Percentiles rank a stretch among this genome's conserved stretches.
Conservation (phyloP, 148 eudicot species). For the Diospyros kaki region DNA sequence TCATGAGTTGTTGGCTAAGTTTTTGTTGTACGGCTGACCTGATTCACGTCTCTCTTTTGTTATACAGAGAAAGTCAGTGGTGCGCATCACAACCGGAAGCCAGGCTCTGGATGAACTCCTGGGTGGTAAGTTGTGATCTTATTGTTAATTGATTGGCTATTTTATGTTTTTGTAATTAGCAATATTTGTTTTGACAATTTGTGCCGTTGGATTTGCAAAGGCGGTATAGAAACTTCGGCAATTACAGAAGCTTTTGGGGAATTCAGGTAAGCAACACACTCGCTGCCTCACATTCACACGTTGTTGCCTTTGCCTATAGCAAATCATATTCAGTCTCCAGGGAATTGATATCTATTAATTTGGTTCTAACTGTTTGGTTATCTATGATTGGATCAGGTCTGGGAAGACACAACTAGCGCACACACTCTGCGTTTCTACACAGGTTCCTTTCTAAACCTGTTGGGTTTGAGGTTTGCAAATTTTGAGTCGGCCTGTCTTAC, state of each 20-base stretch:
- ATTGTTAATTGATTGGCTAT: background rate
- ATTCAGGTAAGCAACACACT: conserved; percentile 54
- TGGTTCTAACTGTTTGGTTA: background rate
- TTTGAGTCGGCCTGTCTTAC: background rate
- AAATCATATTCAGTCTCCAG: background rate
- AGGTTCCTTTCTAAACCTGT: conserved; percentile 40
- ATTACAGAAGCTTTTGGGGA: conserved; percentile 98
- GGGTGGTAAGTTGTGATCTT: conserved; percentile 43
- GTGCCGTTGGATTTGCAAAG: conserved; percentile 25
- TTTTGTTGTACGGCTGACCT: background rate
- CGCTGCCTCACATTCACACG: background rate
- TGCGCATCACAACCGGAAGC: conserved; percentile 91
- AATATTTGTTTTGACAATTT: background rate
- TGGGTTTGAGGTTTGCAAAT: background rate
- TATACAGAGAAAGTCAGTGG: conserved; percentile 68
- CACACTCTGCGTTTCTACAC: conserved; percentile 87
- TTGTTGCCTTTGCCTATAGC: background rate
- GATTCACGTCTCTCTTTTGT: background rate
- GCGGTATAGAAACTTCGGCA: conserved; percentile 81
- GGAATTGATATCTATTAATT: too few relatives aligned
- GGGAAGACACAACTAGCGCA: conserved; percentile 99
- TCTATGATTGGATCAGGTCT: conserved; percentile 43
- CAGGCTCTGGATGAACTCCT: conserved; percentile 82
- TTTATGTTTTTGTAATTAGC: background rate
- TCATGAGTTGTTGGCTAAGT: background rate